These are phyloP conservation scores for Ricinus communis DNA, from an alignment of 345 rosid species.

Conservation along the genomic window DNA sequence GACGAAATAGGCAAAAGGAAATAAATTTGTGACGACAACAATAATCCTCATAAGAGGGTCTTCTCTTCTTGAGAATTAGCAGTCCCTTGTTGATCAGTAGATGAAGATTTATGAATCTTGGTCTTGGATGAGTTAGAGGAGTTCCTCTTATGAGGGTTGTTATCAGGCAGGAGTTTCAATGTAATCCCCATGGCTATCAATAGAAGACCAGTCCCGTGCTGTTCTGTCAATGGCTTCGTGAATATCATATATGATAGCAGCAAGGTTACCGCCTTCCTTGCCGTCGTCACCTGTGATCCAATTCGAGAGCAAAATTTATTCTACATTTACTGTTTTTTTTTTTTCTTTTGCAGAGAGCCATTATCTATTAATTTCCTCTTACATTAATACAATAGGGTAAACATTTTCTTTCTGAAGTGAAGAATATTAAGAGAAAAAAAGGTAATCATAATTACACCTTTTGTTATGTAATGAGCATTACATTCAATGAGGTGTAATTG, in stretches of 20 bases:
- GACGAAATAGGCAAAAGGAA: not conserved
- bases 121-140: constrained; percentile 10
- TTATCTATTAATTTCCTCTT: too few species aligned
- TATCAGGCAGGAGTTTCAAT: constrained; percentile 52
- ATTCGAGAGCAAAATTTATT: not conserved
- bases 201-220: constrained; percentile 70
- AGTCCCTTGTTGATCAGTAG: not conserved
- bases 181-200: constrained; percentile 77
- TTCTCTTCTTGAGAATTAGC: constrained; percentile 23
- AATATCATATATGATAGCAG: constrained; percentile 81
- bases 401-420: too few species aligned
- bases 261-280: constrained; percentile 72
- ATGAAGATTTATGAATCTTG: constrained; percentile 9
- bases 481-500: too few species aligned
- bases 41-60: too few species aligned
- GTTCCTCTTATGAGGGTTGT: constrained; percentile 18
- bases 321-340: too few species aligned
- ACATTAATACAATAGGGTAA: too few species aligned
- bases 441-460: too few species aligned
- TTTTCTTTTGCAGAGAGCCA: too few species aligned
- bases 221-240: constrained; percentile 83
- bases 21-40: too few species aligned
- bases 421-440: too few species aligned
- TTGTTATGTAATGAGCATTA: too few species aligned
- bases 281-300: constrained; percentile 52